phyloP scores from a whole-genome alignment of 371 early-diverging fungal genomes.

The Lichtheimia ramosa region DNA sequence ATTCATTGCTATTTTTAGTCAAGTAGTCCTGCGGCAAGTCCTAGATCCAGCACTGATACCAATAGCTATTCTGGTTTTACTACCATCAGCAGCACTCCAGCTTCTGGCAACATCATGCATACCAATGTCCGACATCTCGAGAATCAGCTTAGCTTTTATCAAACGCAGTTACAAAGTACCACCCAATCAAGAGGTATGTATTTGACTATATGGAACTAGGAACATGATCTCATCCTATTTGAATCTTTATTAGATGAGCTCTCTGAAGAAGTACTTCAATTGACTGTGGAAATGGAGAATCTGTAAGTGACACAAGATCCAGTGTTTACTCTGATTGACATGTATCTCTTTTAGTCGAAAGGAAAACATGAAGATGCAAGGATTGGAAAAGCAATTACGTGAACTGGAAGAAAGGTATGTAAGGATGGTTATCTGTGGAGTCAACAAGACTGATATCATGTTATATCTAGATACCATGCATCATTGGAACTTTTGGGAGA shows the following conservation, averaged over 20 bases:
- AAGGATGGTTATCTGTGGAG: not conserved
- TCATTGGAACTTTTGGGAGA: conserved; percentile 88
- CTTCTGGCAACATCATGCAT: conserved; percentile 37
- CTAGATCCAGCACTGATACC: conserved; percentile 44
- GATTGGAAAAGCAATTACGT: conserved; percentile 31
- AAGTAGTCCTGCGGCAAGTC: conserved; percentile 24
- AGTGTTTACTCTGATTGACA: not conserved
- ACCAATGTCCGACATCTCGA: conserved; percentile 63
- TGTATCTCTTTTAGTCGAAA: conserved; percentile 17
- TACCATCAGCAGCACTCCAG: conserved; percentile 2
- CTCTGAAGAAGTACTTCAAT: conserved; percentile 68
- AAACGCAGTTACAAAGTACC: conserved; percentile 64
- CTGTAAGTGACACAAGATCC: conserved; percentile 31
- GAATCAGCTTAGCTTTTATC: conserved; percentile 68
- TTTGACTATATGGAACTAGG: not conserved
- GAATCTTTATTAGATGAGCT: conserved; percentile 57
- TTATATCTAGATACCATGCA: conserved; percentile 63
- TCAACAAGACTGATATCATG: not conserved
- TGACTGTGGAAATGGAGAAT: conserved; percentile 63
- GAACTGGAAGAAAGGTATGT: conserved; percentile 45
- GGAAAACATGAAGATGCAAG: conserved; percentile 24
- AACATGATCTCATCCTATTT: not conserved
- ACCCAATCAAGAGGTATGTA: conserved; percentile 60
- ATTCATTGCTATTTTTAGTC: conserved; percentile 1
- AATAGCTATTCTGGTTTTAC: conserved; percentile 10